These are phyloP conservation scores for Phaeosphaeriaceae sp. DNA, from an alignment of 2,329 filamentous ascomycete species.

Conservation along the genomic window DNA sequence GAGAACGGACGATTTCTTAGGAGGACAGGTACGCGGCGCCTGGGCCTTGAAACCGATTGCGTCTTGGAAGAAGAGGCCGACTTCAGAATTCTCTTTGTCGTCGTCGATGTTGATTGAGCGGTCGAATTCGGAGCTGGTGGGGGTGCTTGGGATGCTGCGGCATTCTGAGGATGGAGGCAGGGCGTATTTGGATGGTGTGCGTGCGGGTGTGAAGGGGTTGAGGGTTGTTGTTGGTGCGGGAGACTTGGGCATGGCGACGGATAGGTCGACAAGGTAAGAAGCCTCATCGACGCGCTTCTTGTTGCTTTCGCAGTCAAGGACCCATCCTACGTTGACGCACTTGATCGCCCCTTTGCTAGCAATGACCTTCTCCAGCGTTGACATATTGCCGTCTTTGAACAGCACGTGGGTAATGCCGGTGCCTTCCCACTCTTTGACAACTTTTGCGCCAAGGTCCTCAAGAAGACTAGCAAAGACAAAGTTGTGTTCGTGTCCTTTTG, in stretches of 20 bases:
- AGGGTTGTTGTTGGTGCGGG: conserved; percentile 25
- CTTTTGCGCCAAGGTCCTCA: conserved; percentile 79
- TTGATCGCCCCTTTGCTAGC: conserved; percentile 75
- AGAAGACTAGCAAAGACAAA: conserved; percentile 80
- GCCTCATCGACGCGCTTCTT: conserved; percentile 43
- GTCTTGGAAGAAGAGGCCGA: conserved; percentile 48
- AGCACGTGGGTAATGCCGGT: conserved; percentile 85
- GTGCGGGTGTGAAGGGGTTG: conserved; percentile 37
- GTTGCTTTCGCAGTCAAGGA: conserved; percentile 65
- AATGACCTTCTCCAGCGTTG: conserved; percentile 81
- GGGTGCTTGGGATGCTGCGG: conserved; percentile 33
- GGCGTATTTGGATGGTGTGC: conserved; percentile 38
- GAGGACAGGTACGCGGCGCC: conserved; percentile 42
- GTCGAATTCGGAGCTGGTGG: conserved; percentile 38
- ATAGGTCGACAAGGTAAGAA: conserved; percentile 40
- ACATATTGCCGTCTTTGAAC: conserved; percentile 83
- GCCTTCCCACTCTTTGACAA: conserved; percentile 71
- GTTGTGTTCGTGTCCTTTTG: conserved; percentile 66
- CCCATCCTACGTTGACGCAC: conserved; percentile 88
- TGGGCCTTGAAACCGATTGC: conserved; percentile 52
- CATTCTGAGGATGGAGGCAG: conserved; percentile 27
- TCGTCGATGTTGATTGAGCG: conserved; percentile 27
- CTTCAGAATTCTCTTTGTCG: conserved; percentile 45
- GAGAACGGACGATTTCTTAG: conserved; percentile 33
- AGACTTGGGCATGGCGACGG: conserved; percentile 25